These are phyloP conservation scores for Mortierella sp. DNA, from an alignment of 371 early-diverging fungal genomes.

Conservation along the genomic window DNA sequence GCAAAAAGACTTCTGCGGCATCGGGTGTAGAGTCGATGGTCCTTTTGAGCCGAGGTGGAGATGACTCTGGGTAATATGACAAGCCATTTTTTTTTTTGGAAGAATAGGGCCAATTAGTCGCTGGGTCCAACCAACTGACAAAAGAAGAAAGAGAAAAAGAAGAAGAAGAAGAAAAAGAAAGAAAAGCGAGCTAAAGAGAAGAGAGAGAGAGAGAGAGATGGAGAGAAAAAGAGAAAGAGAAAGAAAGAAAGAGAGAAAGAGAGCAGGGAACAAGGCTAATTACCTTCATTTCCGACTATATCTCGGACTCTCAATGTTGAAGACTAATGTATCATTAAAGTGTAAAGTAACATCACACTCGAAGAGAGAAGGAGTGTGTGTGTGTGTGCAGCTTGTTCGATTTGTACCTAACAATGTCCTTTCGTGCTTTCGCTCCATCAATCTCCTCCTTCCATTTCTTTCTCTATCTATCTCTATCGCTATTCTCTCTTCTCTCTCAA, in stretches of 20 bases:
- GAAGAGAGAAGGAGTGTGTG: too few species aligned
- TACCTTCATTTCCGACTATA: too few species aligned
- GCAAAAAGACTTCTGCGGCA: not conserved
- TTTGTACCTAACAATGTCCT: not conserved
- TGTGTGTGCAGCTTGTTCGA: constrained; percentile 1
- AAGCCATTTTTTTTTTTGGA: not conserved
- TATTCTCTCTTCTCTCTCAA: not conserved
- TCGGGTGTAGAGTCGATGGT: constrained; percentile 37
- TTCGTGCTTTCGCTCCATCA: not conserved
- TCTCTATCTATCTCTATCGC: not conserved
- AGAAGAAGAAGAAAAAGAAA: not conserved
- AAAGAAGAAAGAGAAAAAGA: not conserved
- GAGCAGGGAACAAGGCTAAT: too few species aligned
- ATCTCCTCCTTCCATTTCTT: not conserved
- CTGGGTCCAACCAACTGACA: not conserved
- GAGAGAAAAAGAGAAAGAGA: not conserved
- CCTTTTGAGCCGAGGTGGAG: constrained; percentile 48
- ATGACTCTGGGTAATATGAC: constrained; percentile 37
- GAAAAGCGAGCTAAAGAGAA: not conserved
- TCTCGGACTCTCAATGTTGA: too few species aligned
- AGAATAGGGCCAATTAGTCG: not conserved
- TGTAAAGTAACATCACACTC: too few species aligned
- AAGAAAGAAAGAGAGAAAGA: too few species aligned
- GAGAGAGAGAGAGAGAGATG: not conserved
- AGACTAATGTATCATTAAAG: too few species aligned